phyloP scores from a whole-genome alignment of 2,329 filamentous ascomycete species.

The Aspergillus quadricinctus region DNA sequence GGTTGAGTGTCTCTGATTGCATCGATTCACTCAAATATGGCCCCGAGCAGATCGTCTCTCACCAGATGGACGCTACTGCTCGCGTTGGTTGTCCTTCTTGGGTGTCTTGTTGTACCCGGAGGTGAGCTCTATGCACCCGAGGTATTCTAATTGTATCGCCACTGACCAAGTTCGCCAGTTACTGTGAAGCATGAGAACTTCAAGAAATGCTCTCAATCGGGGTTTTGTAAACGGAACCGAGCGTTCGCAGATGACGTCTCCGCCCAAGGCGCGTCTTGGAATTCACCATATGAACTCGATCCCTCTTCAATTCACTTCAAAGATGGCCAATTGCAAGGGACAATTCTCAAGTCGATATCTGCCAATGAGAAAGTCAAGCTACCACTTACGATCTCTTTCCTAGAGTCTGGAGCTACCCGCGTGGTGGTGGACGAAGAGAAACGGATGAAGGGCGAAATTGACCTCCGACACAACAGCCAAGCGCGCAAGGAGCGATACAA shows the following conservation, averaged over 20 bases:
- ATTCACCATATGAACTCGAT: conserved; percentile 73
- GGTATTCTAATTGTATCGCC: not conserved
- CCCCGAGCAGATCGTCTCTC: conserved; percentile 49
- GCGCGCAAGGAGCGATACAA: conserved; percentile 91
- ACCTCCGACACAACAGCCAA: conserved; percentile 77
- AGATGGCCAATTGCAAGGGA: conserved; percentile 73
- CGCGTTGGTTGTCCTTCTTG: conserved; percentile 55
- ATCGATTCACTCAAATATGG: conserved; percentile 41
- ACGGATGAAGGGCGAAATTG: conserved; percentile 81
- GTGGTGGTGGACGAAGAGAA: conserved; percentile 89
- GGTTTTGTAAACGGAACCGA: conserved; percentile 95
- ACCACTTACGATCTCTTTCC: conserved; percentile 80
- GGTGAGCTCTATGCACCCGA: conserved; percentile 45
- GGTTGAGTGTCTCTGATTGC: conserved; percentile 33
- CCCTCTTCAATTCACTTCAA: conserved; percentile 69
- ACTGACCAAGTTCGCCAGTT: conserved; percentile 45
- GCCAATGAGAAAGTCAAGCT: conserved; percentile 68
- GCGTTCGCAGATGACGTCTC: conserved; percentile 76
- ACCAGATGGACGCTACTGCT: conserved; percentile 62
- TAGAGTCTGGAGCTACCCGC: conserved; percentile 82
- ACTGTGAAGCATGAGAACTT: conserved; percentile 94
- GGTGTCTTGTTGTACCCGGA: conserved; percentile 59
- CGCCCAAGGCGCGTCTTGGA: conserved; percentile 63
- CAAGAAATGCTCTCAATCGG: conserved; percentile 92
- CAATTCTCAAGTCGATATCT: conserved; percentile 73